phyloP scores from a whole-genome alignment of 352 stramenopile species.

The Pythium periplocum region DNA sequence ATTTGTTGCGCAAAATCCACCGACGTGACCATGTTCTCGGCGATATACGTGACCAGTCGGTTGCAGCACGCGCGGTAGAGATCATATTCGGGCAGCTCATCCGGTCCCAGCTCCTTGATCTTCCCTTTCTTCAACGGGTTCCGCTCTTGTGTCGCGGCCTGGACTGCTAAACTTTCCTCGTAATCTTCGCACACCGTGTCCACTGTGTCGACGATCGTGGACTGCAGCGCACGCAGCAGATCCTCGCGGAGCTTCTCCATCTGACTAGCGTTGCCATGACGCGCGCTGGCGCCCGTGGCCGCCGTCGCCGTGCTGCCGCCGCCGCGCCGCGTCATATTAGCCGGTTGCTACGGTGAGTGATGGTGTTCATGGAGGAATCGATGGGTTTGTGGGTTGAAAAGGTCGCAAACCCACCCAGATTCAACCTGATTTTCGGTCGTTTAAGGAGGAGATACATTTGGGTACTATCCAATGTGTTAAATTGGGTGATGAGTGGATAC shows the following conservation, averaged over 20 bases:
- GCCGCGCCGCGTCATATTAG: background rate
- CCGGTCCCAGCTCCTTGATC: background rate
- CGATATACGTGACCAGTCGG: constrained; percentile 56
- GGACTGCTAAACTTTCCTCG: constrained; percentile 14
- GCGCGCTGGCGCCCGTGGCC: background rate
- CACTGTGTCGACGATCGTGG: constrained; percentile 45
- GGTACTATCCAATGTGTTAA: no score
- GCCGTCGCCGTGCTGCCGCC: background rate
- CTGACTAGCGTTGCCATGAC: background rate
- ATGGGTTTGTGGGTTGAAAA: no score
- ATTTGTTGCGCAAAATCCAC: constrained; percentile 52
- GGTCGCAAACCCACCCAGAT: no score
- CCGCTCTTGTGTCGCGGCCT: constrained; percentile 2
- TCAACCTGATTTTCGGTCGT: no score
- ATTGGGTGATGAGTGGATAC: no score
- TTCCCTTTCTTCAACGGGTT: no score
- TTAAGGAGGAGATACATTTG: no score
- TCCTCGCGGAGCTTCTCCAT: constrained; percentile 27
- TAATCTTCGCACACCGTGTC: constrained; percentile 44
- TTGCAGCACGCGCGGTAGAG: constrained; percentile 51
- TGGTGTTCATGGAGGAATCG: no score
- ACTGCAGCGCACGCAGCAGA: constrained; percentile 36
- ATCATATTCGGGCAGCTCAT: constrained; percentile 35
- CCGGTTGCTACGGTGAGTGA: no score
- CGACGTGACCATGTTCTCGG: constrained; percentile 56